Evolutionary conservation across 495 filamentous ascomycete species (phyloP).

Genomic region (Rhizodiscina lignyota): DNA sequence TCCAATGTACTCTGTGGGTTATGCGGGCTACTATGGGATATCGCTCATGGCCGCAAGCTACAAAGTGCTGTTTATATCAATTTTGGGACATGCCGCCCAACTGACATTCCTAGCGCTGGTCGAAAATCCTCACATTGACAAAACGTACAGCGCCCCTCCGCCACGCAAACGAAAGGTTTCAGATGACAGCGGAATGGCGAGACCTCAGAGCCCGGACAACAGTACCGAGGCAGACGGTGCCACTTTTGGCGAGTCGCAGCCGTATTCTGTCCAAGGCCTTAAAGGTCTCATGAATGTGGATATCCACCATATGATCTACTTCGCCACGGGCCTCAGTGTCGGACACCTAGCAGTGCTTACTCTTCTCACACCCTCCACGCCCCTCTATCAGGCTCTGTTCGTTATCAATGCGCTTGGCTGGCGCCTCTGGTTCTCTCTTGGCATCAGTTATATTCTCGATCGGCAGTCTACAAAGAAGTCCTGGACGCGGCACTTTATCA

Average conservation of each 20-base stretch:
- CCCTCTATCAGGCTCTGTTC: conserved; percentile 58
- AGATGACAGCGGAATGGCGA: neutral
- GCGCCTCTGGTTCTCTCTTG: conserved; percentile 86
- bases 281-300: conserved; percentile 73
- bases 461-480: conserved; percentile 75
- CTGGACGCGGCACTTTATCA: conserved; percentile 95
- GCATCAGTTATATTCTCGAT: conserved; percentile 70
- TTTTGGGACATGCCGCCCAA: conserved; percentile 86
- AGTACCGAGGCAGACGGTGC: conserved; percentile 10
- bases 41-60: conserved; percentile 98
- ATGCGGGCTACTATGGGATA: conserved; percentile 95
- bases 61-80: conserved; percentile 88
- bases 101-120: conserved; percentile 79
- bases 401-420: conserved; percentile 62
- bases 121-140: conserved; percentile 96
- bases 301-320: conserved; percentile 52
- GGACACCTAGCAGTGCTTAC: conserved; percentile 55
- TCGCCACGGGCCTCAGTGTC: conserved; percentile 67
- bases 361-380: conserved; percentile 59
- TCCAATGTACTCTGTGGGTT: conserved; percentile 98
- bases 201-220: neutral
- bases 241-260: conserved; percentile 24
- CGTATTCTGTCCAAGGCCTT: conserved; percentile 59
- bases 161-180: conserved; percentile 24
- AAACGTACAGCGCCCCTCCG: conserved; percentile 85